Conservation (phyloP, 169 alveolate genomes). For the Perkinsus marinus region DNA sequence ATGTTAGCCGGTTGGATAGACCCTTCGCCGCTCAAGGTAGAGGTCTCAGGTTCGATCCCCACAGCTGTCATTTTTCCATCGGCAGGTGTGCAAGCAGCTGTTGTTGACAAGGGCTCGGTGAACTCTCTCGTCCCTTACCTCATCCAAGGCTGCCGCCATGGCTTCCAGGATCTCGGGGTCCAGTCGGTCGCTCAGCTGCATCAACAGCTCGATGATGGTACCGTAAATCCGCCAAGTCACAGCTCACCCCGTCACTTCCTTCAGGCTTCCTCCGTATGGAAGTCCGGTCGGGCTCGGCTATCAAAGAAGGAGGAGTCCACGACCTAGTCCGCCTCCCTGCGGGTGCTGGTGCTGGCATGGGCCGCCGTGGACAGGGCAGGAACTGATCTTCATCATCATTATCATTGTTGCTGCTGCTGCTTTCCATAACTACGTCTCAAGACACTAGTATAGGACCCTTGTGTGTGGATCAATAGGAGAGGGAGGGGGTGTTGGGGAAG, state of each 20-base stretch:
- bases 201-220: neutral
- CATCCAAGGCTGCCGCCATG: slow-evolving; percentile 9
- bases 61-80: neutral
- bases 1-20: neutral
- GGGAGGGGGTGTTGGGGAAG: too few relatives aligned
- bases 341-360: neutral
- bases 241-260: too few relatives aligned
- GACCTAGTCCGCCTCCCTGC: neutral
- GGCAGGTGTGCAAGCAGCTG: slow-evolving; percentile 15
- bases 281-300: slow-evolving; percentile 16
- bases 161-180: slow-evolving; percentile 18
- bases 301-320: slow-evolving; percentile 13
- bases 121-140: slow-evolving; percentile 17
- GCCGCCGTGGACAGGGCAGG: neutral
- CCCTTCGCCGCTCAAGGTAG: neutral
- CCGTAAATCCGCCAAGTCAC: too few relatives aligned
- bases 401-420: too few relatives aligned
- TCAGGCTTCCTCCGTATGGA: slow-evolving; percentile 9
- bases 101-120: slow-evolving; percentile 15
- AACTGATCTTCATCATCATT: neutral
- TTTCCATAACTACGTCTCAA: too few relatives aligned
- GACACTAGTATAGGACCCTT: too few relatives aligned
- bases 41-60: neutral
- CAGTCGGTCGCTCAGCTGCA: slow-evolving; percentile 13
- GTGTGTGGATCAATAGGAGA: too few relatives aligned